Evolutionary conservation across 352 stramenopile species (phyloP), one percentile per base, ranked within the genome.

Genomic region (Globisporangium sylvaticum): DNA sequence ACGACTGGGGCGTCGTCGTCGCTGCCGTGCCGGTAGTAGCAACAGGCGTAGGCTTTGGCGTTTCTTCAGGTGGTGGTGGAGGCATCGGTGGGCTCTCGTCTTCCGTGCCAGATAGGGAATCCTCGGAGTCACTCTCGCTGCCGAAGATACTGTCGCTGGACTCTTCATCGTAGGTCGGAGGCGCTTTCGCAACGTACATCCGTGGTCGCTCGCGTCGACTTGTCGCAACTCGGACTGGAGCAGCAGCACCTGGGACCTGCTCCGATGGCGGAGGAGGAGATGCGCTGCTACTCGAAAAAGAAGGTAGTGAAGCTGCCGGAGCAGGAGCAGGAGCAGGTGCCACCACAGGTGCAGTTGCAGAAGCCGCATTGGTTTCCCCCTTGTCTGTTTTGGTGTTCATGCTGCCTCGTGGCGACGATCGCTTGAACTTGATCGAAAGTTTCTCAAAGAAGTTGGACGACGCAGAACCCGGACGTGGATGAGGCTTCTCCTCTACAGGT

Each of bases 111-210:
- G 72, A 79, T 20, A 74, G 83, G 4, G 70, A 87, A 32, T 70
- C 73, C 5, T 75, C 77, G 8, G 80, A 91, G 5, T 93, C 85
- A 58, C 80, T 84, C 61, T 87, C 78, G 50, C 87, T 94, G 48
- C 84, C 88, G 68, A 94, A 91, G 31, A 96, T 93, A 65, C 84
- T 94, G 74, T 96, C 88, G 52, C 86, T 94, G 2, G 88, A 96
- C 67, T 95, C 88, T 12, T 90, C 83, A 66, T 94, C 85, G 24
- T 92, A 75, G 22, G 84, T 71, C 4, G 82, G 87, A 14, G 75
- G 73, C 12, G 84, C 70, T 55, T 80, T 90, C 12, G 87, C 83
- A 14, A 92, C 84, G 29, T 92, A 94, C 84, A 95, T 94, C 34
- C 77, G 76, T 15, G 88, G 88, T 31, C 88, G 77, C 25, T 89